These are phyloP conservation scores for Elsinoe perseae DNA, from an alignment of 2,329 filamentous ascomycete genomes.

Conservation along the genomic window DNA sequence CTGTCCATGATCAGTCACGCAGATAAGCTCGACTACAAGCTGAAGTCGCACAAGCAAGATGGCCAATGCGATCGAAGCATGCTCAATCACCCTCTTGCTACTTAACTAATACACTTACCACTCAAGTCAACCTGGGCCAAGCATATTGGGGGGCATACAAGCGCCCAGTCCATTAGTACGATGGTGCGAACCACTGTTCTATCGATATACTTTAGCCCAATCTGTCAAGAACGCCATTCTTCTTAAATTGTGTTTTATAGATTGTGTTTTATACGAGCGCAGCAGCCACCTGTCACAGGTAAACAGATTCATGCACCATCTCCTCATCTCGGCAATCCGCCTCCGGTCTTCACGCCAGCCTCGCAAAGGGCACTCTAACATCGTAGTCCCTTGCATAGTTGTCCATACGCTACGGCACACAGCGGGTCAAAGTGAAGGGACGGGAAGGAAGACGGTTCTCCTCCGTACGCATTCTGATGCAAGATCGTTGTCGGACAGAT, in stretches of 20 bases:
- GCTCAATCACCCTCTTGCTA: too few relatives aligned
- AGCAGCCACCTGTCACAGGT: neutral
- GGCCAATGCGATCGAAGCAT: neutral
- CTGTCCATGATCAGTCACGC: too few relatives aligned
- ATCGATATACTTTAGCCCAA: neutral
- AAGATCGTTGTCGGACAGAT: constrained; percentile 2
- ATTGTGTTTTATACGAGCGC: too few relatives aligned
- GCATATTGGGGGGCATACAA: neutral
- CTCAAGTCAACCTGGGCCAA: neutral
- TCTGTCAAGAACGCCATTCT: neutral
- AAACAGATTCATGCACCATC: neutral
- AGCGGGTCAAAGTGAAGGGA: neutral
- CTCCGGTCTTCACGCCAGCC: neutral
- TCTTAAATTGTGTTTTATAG: neutral
- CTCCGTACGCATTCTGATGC: neutral
- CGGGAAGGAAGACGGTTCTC: neutral
- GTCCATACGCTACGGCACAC: neutral
- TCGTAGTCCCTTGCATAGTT: too few relatives aligned
- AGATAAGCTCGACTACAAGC: too few relatives aligned
- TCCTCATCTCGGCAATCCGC: neutral
- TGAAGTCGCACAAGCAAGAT: neutral
- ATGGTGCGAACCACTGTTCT: neutral
- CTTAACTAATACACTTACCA: too few relatives aligned
- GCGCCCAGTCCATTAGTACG: neutral
- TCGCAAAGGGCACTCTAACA: too few relatives aligned